Base-by-base conservation (phyloP, 2,329 filamentous ascomycete genomes). In the Phialocephala sp. region DNA sequence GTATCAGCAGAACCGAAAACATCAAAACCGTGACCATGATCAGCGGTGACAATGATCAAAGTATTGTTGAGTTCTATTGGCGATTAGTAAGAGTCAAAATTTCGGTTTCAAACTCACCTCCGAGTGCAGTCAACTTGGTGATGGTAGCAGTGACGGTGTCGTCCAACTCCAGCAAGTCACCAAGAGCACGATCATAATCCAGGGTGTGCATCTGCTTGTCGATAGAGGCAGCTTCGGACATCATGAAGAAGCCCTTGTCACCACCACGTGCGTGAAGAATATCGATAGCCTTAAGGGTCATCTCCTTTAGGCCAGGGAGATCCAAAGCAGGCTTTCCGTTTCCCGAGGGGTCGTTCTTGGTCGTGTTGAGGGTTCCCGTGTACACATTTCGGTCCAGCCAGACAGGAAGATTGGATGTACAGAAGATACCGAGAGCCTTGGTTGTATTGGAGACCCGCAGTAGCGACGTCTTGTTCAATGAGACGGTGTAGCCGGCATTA, bases 151-250 rank as follows among this genome's bases (percentile, higher is more conserved):
- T 88, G 71, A 96, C 81, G 4, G 92, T 93, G 79, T 96, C 91
- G 75, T 96, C 92, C 39, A 96, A 85, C 80, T 96, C 92, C 47
- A 96, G 86, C 0, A 96, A 87, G 72, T 96, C 92, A 62, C 91
- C 92, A 0, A 96, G 87, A 0, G 92, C 91, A 62, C 92, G 91
- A 79, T 95, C 91, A 76, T 95, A 95, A 80, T 95, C 92, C 22
- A 95, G 85, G 1, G 82, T 77, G 80, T 96, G 92, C 92, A 96
- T 95, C 84, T 92, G 90, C 84, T 96, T 96, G 80, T 95, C 92
- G 72, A 96, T 91, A 1, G 88, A 92, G 18, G 92, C 92, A 32
- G 90, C 92, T 78, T 96, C 92, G 14, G 89, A 88, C 92, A 96
- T 95, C 74, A 96, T 84, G 83, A 95, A 93, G 85, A 91, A 96